Evolutionary conservation across 2,329 filamentous ascomycete genomes (phyloP).

Genomic region (Talaromyces funiculosus): DNA sequence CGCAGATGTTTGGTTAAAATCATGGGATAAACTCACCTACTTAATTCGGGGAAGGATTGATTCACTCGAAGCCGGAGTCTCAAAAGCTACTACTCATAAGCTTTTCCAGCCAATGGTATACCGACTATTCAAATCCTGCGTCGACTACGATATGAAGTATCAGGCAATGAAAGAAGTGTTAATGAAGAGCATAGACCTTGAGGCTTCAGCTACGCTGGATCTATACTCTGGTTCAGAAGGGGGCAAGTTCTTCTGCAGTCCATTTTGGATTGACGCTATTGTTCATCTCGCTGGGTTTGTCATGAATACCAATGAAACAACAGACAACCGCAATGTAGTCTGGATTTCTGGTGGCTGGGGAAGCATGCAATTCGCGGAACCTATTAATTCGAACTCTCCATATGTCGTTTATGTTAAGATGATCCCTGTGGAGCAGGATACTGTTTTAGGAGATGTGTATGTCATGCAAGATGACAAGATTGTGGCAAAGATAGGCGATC

Average conservation of each 20-base stretch:
- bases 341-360: too few relatives aligned
- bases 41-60: neutral
- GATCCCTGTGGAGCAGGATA: too few relatives aligned
- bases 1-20: neutral
- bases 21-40: neutral
- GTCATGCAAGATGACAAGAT: too few relatives aligned
- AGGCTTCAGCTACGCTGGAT: neutral
- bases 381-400: too few relatives aligned
- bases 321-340: too few relatives aligned
- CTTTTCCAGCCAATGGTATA: slow-evolving; percentile 16
- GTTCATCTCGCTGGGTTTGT: too few relatives aligned
- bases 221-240: neutral
- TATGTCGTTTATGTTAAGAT: too few relatives aligned
- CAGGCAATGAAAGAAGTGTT: slow-evolving; percentile 32
- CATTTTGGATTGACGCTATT: too few relatives aligned
- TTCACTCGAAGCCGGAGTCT: neutral
- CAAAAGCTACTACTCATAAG: neutral
- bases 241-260: neutral
- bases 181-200: slow-evolving; percentile 28
- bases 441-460: too few relatives aligned
- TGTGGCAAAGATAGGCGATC: too few relatives aligned
- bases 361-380: too few relatives aligned
- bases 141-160: slow-evolving; percentile 28
- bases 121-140: slow-evolving; percentile 29
- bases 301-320: too few relatives aligned